These are phyloP conservation scores for Stagonosporopsis tanaceti DNA, from an alignment of 2,329 filamentous ascomycete genomes.

Conservation along the genomic window DNA sequence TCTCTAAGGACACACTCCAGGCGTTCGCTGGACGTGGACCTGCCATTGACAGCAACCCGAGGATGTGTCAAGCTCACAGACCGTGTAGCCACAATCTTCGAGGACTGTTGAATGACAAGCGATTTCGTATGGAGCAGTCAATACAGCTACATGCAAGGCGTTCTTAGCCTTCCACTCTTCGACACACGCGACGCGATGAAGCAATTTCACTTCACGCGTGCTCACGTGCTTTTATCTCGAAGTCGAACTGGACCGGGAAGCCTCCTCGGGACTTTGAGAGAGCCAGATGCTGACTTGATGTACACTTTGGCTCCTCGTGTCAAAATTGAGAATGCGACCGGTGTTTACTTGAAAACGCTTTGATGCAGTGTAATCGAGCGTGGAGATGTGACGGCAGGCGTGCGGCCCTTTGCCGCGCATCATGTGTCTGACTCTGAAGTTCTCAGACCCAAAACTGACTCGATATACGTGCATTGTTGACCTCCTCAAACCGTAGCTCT, in stretches of 20 bases:
- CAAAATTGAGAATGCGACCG: not conserved
- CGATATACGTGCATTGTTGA: not conserved
- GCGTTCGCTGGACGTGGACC: conserved; percentile 2
- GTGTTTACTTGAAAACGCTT: no score
- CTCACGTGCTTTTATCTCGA: conserved; percentile 7
- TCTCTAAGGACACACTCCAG: conserved; percentile 1
- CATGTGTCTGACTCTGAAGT: not conserved
- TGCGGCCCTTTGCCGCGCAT: not conserved
- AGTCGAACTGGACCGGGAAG: not conserved
- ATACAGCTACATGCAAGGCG: conserved; percentile 11
- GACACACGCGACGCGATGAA: conserved; percentile 11
- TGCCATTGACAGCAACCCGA: not conserved
- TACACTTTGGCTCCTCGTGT: not conserved
- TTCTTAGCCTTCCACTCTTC: conserved; percentile 14
- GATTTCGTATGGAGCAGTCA: not conserved
- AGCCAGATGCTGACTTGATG: not conserved
- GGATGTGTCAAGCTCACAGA: not conserved
- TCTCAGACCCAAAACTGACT: not conserved
- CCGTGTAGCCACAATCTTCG: not conserved
- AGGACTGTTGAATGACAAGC: not conserved
- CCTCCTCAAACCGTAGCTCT: not conserved
- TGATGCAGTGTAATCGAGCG: no score
- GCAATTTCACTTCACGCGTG: conserved; percentile 8
- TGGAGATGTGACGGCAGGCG: not conserved
- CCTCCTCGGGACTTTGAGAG: not conserved